A percentile compares a stretch with the other conserved stretches of the same genome.
Conservation (phyloP, 306 rosid genomes). For the Astragalus glycyphyllos region DNA sequence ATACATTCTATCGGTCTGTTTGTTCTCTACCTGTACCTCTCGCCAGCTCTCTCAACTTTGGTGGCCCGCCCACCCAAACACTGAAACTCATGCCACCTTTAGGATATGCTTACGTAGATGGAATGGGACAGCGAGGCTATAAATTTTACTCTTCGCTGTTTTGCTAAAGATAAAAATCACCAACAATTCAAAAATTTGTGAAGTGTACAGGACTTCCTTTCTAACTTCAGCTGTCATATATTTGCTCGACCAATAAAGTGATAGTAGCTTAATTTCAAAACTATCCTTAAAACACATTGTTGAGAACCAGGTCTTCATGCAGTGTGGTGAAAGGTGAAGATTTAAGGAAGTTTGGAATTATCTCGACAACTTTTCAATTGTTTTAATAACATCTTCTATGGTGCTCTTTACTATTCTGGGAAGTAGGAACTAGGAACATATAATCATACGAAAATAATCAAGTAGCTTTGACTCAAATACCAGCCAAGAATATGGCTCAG, state of each 20-base stretch:
- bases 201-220: not conserved
- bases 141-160: not conserved
- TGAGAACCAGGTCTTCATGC: conserved; percentile 1
- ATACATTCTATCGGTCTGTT: not conserved
- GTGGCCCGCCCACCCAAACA: not conserved
- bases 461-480: conserved; percentile 6
- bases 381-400: not conserved
- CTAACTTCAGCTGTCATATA: not conserved
- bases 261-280: conserved; percentile 7
- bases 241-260: not conserved
- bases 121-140: not conserved
- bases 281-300: not conserved
- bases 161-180: not conserved
- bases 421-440: conserved; percentile 11
- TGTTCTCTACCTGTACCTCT: not conserved
- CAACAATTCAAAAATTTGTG: not conserved
- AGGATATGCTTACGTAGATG: not conserved
- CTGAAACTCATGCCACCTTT: not conserved
- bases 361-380: conserved; percentile 11
- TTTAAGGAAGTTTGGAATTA: conserved; percentile 1
- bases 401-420: conserved; percentile 11
- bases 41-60: not conserved
- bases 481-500: conserved; percentile 17
- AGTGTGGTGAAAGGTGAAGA: conserved; percentile 5
- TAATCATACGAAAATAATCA: not conserved